phyloP scores from a whole-genome alignment of 345 rosid genomes.

The Bruguiera sexangula region DNA sequence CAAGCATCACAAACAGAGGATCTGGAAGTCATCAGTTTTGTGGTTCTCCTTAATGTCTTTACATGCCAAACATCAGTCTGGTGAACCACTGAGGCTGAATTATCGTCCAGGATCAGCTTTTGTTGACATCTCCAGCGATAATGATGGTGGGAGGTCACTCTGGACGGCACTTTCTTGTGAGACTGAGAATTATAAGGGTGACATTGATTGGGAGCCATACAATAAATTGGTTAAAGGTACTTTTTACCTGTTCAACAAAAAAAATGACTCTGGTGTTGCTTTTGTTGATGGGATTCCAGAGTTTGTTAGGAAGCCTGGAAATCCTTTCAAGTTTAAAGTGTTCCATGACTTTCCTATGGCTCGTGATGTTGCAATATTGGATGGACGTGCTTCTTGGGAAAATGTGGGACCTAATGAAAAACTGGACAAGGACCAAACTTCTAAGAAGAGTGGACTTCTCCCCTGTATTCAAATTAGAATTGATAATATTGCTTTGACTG shows the following conservation, averaged over 20 bases:
- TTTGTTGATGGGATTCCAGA: conserved; percentile 69
- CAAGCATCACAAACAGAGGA: conserved; percentile 54
- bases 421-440: conserved; percentile 34
- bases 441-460: conserved; percentile 37
- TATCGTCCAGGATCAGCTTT: conserved; percentile 59
- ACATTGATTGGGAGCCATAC: conserved; percentile 58
- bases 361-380: conserved; percentile 27
- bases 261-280: conserved; percentile 76
- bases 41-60: conserved; percentile 89
- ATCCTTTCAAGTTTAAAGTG: conserved; percentile 82
- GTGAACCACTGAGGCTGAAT: conserved; percentile 65
- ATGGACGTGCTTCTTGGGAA: conserved; percentile 25
- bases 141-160: conserved; percentile 55
- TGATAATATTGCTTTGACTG: conserved; percentile 55
- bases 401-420: conserved; percentile 24
- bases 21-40: conserved; percentile 64
- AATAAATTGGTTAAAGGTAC: conserved; percentile 52
- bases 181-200: conserved; percentile 51
- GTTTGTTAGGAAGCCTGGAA: conserved; percentile 90
- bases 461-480: conserved; percentile 52
- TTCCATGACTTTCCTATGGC: conserved; percentile 38
- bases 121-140: conserved; percentile 62
- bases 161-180: conserved; percentile 56
- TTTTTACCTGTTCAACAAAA: conserved; percentile 78
- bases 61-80: conserved; percentile 62